phyloP scores from a whole-genome alignment of 306 rosid species.

The Sechiopsis laciniata region DNA sequence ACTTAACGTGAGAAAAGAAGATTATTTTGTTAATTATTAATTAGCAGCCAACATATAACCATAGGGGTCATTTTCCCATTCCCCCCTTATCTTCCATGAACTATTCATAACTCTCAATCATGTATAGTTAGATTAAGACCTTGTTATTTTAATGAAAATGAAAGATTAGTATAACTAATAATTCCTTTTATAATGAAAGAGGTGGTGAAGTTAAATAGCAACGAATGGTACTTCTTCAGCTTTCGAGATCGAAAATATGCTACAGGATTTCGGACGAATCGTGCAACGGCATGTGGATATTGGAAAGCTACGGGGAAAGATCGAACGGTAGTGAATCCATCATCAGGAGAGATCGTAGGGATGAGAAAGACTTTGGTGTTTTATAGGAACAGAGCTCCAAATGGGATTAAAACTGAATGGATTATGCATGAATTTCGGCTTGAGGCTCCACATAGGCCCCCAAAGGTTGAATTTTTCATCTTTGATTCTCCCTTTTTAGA shows the following conservation, averaged over 20 bases:
- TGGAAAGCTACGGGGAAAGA: slow-evolving; percentile 99
- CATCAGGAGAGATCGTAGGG: slow-evolving; percentile 55
- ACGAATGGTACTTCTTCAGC: slow-evolving; percentile 97
- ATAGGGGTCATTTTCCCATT: background rate
- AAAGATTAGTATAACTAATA: background rate
- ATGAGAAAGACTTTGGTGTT: too few species aligned
- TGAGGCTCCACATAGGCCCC: slow-evolving; percentile 97
- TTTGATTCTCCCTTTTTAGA: background rate
- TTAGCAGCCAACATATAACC: background rate
- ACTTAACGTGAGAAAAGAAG: background rate
- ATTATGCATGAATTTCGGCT: slow-evolving; percentile 89
- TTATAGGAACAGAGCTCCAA: too few species aligned
- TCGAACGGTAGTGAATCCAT: slow-evolving; percentile 72
- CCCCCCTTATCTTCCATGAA: background rate
- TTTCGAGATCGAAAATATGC: slow-evolving; percentile 95
- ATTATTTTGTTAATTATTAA: background rate
- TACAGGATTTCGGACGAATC: slow-evolving; percentile 12
- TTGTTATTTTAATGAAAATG: background rate
- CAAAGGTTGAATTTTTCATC: slow-evolving; percentile 48
- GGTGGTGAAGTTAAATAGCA: slow-evolving; percentile 89
- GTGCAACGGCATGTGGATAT: slow-evolving; percentile 79
- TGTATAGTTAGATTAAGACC: too few species aligned
- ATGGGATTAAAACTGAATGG: too few species aligned
- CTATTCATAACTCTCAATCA: background rate
- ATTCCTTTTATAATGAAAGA: slow-evolving; percentile 29